These are phyloP conservation scores for Yamadazyma sp. DNA, from an alignment of 805 yeast genomes.

Conservation along the genomic window DNA sequence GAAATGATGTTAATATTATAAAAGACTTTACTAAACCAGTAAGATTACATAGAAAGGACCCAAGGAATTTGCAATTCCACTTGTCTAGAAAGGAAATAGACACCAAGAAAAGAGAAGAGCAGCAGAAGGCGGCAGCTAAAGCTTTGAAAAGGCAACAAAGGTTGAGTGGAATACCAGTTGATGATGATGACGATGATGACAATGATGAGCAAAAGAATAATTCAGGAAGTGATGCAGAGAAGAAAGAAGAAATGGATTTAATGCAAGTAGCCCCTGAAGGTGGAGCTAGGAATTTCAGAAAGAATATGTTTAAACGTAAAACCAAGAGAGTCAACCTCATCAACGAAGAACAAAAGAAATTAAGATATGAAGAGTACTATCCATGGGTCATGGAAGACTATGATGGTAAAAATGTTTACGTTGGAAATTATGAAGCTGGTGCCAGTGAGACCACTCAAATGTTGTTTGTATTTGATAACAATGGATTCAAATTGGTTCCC, in stretches of 20 bases:
- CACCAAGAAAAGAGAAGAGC: slow-evolving; percentile 40
- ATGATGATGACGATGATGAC: slow-evolving; percentile 18
- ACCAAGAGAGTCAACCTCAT: slow-evolving; percentile 80
- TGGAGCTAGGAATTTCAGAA: slow-evolving; percentile 69
- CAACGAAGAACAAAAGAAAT: slow-evolving; percentile 77
- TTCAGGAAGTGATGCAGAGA: slow-evolving; percentile 6
- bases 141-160: slow-evolving; percentile 17
- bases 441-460: slow-evolving; percentile 78
- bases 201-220: slow-evolving; percentile 17
- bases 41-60: slow-evolving; percentile 89
- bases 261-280: slow-evolving; percentile 91
- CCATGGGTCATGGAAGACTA: slow-evolving; percentile 99
- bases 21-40: slow-evolving; percentile 77
- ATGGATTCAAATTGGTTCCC: slow-evolving; percentile 91
- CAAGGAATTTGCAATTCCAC: slow-evolving; percentile 85
- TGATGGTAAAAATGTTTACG: slow-evolving; percentile 92
- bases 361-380: slow-evolving; percentile 92
- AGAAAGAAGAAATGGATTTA: slow-evolving; percentile 39
- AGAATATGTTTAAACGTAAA: slow-evolving; percentile 63
- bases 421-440: slow-evolving; percentile 92
- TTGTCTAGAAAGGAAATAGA: slow-evolving; percentile 75
- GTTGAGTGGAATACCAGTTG: slow-evolving; percentile 15
- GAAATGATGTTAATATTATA: slow-evolving; percentile 67
- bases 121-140: slow-evolving; percentile 22
- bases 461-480: slow-evolving; percentile 76